A percentile compares a stretch with the other conserved stretches of the same genome.
Evolutionary conservation across 495 filamentous ascomycete genomes (phyloP).

Genomic region (Bacidia rubella): DNA sequence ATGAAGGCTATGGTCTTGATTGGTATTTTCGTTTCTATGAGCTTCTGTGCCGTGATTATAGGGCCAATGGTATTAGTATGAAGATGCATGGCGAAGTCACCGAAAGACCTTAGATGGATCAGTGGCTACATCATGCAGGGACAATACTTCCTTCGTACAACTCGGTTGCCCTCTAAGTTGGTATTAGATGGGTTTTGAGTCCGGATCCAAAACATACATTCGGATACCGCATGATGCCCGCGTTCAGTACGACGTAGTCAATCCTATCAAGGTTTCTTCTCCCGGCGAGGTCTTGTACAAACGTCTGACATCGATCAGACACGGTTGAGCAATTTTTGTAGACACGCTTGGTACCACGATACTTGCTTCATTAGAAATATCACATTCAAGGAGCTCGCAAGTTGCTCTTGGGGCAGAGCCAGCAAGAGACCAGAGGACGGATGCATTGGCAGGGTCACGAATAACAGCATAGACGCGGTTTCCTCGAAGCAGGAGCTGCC

Average conservation of each 20-base stretch:
- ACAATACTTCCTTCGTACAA: slow-evolving; percentile 23
- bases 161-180: slow-evolving; percentile 34
- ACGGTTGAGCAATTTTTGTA: background rate
- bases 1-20: slow-evolving; percentile 37
- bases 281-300: slow-evolving; percentile 15
- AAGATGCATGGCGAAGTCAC: slow-evolving; percentile 38
- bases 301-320: slow-evolving; percentile 12
- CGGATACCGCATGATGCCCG: slow-evolving; percentile 44
- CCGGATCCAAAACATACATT: slow-evolving; percentile 25
- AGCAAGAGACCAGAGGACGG: slow-evolving; percentile 28
- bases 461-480: slow-evolving; percentile 40
- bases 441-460: slow-evolving; percentile 28
- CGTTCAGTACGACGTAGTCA: slow-evolving; percentile 41
- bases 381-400: slow-evolving; percentile 35
- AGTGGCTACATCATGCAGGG: slow-evolving; percentile 1
- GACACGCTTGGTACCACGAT: slow-evolving; percentile 29
- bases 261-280: slow-evolving; percentile 25
- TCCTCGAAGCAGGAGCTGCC: slow-evolving; percentile 33
- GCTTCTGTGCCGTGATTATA: slow-evolving; percentile 39
- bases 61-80: slow-evolving; percentile 45
- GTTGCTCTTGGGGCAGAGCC: slow-evolving; percentile 24
- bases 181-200: slow-evolving; percentile 7
- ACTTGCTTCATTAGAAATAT: slow-evolving; percentile 37
- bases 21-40: slow-evolving; percentile 30
- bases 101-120: slow-evolving; percentile 29